phyloP scores from a whole-genome alignment of 371 early-diverging fungal genomes.

The Capniomyces stellatus region DNA sequence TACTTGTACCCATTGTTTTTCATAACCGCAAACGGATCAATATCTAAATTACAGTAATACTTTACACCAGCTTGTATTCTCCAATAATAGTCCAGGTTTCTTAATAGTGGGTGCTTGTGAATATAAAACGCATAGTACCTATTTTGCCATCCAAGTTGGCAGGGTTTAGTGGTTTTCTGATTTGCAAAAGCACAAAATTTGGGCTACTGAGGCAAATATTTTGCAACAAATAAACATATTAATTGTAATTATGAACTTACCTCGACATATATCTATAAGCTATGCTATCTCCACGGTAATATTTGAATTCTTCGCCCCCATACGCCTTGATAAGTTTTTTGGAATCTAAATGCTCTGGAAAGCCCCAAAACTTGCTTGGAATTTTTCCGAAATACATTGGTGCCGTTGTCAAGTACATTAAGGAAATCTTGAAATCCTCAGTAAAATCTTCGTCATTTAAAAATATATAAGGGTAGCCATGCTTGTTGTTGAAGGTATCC shows the following conservation, averaged over 20 bases:
- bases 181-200: constrained; percentile 31
- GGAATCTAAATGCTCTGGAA: constrained; percentile 60
- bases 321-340: constrained; percentile 14
- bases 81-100: constrained; percentile 69
- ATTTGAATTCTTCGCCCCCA: constrained; percentile 24
- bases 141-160: constrained; percentile 44
- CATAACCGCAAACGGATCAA: constrained; percentile 40
- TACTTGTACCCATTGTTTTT: constrained; percentile 28
- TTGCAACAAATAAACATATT: neutral
- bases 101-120: constrained; percentile 51
- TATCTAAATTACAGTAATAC: constrained; percentile 55
- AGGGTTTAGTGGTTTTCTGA: constrained; percentile 32
- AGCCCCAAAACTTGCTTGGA: constrained; percentile 56
- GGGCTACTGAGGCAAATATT: constrained; percentile 10
- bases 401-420: constrained; percentile 35
- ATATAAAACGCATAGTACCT: constrained; percentile 44
- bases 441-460: constrained; percentile 59
- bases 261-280: constrained; percentile 87
- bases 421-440: constrained; percentile 38
- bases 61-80: constrained; percentile 68
- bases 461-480: constrained; percentile 65
- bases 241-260: constrained; percentile 3
- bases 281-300: constrained; percentile 71
- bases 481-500: constrained; percentile 51
- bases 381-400: constrained; percentile 32